Evolutionary conservation across 2,329 filamentous ascomycete species (phyloP), one percentile per base, ranked within the genome.

Genomic region (Colletotrichum sp.): DNA sequence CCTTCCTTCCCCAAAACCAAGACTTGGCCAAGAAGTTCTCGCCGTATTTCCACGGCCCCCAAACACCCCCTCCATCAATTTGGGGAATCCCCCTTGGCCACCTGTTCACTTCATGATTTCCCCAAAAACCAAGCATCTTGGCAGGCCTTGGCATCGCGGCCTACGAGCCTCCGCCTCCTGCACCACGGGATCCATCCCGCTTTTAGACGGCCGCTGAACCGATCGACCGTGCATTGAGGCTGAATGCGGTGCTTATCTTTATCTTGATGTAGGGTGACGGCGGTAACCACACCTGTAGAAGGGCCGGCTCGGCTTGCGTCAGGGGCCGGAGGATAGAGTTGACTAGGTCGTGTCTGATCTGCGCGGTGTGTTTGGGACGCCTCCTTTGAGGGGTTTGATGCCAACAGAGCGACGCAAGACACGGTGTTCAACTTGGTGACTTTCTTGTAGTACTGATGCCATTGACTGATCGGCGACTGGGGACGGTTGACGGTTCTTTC

Each of bases 101-200:
- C n/a, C 66, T 21, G 44, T 49, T 49, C 52, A 39, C 24, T 39
- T 68, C 30, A 30, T 10, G 49, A 9, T 18, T 63, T 63, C 18
- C 32, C 32, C 57, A 26, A 68, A 72, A 59, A 30, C 74, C 64
- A 73, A 76, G 74, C 70, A 76, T 65, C 74, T 76, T 73, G 74
- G 74, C 74, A 15, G 4, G 34, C 8, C 70, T 76, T 73, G 74
- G 74, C 74, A 76, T 62, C 32, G 59, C 70, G 70, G 74, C n/a
- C 36, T 60, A 15, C 65, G 9, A 73, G 24, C 57, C 59, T 73
- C 74, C 70, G 49, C 30, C 34, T 32, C 63, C 64, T 49, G 64
- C 24, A 39, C n/a, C 9, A 34, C 64, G 68, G 49, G 59, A 65
- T 26, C 55, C 34, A 65, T 36, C 62, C 44, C 18, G 24, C 30